Evolutionary conservation across 2,329 filamentous ascomycete genomes (phyloP), one percentile per base, ranked within the genome.

Genomic region (Fusarium palustre): DNA sequence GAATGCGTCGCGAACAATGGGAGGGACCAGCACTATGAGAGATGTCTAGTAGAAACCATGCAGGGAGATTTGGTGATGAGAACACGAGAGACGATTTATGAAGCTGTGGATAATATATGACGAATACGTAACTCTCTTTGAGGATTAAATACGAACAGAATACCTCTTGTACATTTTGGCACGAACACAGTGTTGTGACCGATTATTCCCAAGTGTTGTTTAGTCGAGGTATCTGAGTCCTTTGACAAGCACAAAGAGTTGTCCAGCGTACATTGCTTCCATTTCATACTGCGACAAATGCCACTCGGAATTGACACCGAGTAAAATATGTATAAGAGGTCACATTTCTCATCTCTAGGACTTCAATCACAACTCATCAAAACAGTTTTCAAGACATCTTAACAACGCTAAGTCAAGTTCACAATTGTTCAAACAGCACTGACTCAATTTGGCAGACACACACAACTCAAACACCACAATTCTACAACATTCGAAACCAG

Each of bases 1-100:
- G 91, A 74, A 86, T 97, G 68, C 86, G 88, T 59, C 86, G 95
- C 64, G 94, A 97, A 70, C 87, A 86, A 22, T 98, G 94, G 91
- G 87, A 91, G 46, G 89, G 88, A 0, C 93, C 93, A 16, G 83
- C 83, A 7, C 71, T 91, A 31, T 91, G 55, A 70, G 46, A n/a
- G 45, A 33, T 33, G 4, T 33, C 6, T 7, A 34, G 4, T 7
- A 34, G 7, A 16, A 18, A 3, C 33, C 5, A 34, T 34, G 33
- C 16, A 34, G 33, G 45, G 42, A 9, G 34, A 43, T 42, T 36
- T 36, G 49, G 43, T 12, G 60, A 54, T 46, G 59, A 59, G 66
- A 58, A 57, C n/a, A 65, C 24, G 63, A 68, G 59, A 65, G 55
- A 73, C 13, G 62, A 73, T 33, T 62, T 60, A 61, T 25, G 49